These are phyloP conservation scores for Leishmania aethiopica DNA, from an alignment of 208 protist genomes.

Conservation along the genomic window DNA sequence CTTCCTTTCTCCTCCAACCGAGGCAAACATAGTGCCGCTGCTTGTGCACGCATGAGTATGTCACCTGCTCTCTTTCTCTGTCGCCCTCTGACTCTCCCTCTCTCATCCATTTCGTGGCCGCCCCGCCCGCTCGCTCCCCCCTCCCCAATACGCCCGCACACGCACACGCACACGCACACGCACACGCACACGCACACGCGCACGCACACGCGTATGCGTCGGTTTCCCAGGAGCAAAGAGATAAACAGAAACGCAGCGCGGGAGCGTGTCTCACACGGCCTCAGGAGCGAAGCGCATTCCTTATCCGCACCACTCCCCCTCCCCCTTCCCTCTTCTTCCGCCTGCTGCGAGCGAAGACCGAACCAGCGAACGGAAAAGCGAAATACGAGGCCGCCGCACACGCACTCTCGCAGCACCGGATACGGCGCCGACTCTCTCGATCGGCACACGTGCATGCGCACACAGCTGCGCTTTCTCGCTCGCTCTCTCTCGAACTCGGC, in stretches of 20 bases:
- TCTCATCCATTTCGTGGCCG: neutral
- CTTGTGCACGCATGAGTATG: neutral
- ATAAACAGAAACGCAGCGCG: neutral
- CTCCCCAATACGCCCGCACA: neutral
- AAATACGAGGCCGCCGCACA: neutral
- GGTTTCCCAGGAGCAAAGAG: neutral
- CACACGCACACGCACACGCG: neutral
- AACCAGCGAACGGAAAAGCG: neutral
- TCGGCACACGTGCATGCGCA: no score
- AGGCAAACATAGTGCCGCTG: neutral
- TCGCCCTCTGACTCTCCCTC: neutral
- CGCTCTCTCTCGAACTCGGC: neutral
- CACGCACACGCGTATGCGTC: neutral
- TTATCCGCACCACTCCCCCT: neutral
- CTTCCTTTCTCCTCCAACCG: neutral
- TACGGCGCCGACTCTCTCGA: neutral
- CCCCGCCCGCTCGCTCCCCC: neutral
- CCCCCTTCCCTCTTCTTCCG: neutral
- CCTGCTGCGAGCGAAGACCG: neutral
- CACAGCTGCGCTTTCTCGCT: neutral
- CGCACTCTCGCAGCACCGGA: neutral
- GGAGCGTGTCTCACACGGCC: neutral
- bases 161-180: neutral
- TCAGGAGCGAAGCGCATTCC: neutral
- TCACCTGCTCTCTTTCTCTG: neutral